These are phyloP conservation scores for Oryza glaberrima DNA, from an alignment of 176 grass and related monocot genomes.

Conservation along the genomic window DNA sequence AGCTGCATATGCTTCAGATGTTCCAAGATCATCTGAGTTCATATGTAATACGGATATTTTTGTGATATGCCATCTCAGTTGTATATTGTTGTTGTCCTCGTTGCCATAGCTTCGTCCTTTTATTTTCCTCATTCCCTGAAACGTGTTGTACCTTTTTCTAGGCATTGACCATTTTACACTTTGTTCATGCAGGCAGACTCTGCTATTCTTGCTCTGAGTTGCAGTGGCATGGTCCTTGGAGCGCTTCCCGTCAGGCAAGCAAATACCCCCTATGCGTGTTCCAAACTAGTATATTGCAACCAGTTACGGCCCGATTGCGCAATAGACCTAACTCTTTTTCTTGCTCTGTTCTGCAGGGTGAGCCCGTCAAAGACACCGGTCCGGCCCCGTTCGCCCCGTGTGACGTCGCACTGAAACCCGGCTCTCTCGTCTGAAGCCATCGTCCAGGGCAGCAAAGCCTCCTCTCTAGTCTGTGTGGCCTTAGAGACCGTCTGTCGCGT, in stretches of 20 bases:
- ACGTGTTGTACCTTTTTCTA: not conserved
- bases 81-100: not conserved
- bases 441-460: slow-evolving; percentile 59
- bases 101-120: not conserved
- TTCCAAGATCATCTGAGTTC: not conserved
- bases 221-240: slow-evolving; percentile 78
- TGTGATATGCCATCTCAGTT: not conserved
- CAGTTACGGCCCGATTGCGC: not conserved
- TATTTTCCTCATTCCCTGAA: not conserved
- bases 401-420: slow-evolving; percentile 51
- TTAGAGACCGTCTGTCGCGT: slow-evolving; percentile 43
- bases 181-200: slow-evolving; percentile 72
- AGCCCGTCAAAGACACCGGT: slow-evolving; percentile 96
- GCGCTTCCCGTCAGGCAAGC: slow-evolving; percentile 76
- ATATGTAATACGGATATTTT: not conserved
- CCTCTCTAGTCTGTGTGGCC: slow-evolving; percentile 44
- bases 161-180: slow-evolving; percentile 28
- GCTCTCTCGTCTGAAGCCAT: slow-evolving; percentile 37
- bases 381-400: slow-evolving; percentile 63
- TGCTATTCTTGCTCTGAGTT: slow-evolving; percentile 87
- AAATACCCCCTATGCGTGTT: slow-evolving; percentile 11
- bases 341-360: slow-evolving; percentile 56
- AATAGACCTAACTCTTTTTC: slow-evolving; percentile 5
- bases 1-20: not conserved
- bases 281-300: not conserved